A percentile compares a stretch with the other conserved stretches of the same genome.
Evolutionary conservation across 2,329 filamentous ascomycete genomes (phyloP).

Genomic region (Exophiala bonariae): DNA sequence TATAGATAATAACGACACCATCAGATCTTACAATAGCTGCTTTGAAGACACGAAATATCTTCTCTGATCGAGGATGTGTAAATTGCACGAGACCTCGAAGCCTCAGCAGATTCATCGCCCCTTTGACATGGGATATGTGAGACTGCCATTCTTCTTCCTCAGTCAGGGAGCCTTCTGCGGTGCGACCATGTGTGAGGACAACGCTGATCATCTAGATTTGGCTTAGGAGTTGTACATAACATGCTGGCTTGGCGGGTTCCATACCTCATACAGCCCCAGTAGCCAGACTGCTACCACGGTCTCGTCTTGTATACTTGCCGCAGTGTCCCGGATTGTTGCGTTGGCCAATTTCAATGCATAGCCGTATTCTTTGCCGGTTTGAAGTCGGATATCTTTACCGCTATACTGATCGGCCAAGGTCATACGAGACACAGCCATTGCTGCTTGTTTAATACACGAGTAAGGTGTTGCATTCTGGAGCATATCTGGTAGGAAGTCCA

Average conservation of each 20-base stretch:
- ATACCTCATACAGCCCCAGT: conserved; percentile 26
- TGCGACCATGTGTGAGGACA: conserved; percentile 21
- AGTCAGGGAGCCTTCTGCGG: conserved; percentile 4
- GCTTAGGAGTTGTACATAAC: conserved; percentile 1
- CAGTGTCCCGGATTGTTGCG: conserved; percentile 18
- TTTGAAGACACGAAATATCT: conserved; percentile 27
- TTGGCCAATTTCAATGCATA: conserved; percentile 20
- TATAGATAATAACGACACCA: no score
- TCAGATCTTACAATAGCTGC: conserved; percentile 26
- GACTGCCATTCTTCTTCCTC: conserved; percentile 26
- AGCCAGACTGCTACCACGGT: conserved; percentile 27
- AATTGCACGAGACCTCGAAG: conserved; percentile 25
- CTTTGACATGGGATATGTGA: conserved; percentile 25
- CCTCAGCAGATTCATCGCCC: conserved; percentile 25
- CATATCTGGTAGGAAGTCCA: conserved; percentile 26
- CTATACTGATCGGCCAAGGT: conserved; percentile 27
- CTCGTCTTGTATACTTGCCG: conserved; percentile 24
- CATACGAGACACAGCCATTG: conserved; percentile 26
- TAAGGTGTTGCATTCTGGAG: conserved; percentile 12
- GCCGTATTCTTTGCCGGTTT: conserved; percentile 23
- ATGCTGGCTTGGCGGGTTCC: not conserved
- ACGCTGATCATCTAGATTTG: conserved; percentile 20
- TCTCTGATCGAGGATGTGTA: conserved; percentile 21
- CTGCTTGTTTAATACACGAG: conserved; percentile 19
- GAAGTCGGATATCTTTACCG: conserved; percentile 23